Evolutionary conservation across 768 basidiomycete genomes (phyloP).

Genomic region (Atractiella rhizophila): DNA sequence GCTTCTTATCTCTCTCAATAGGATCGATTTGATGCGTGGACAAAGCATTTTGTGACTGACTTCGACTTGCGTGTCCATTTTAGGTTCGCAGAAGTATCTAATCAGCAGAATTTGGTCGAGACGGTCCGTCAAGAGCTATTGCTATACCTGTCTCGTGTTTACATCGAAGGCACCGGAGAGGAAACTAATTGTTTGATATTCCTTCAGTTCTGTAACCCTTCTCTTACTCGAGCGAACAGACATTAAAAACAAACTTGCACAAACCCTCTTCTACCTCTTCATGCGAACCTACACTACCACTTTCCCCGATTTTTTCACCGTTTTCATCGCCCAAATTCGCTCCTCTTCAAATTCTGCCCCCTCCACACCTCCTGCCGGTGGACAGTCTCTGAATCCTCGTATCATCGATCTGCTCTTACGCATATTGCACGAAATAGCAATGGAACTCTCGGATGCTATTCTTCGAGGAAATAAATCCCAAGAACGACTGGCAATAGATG

Average conservation of each 20-base stretch:
- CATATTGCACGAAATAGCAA: constrained; percentile 76
- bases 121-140: too few relatives aligned
- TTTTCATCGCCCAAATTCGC: constrained; percentile 48
- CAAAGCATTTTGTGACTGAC: background rate
- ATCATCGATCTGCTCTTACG: constrained; percentile 73
- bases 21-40: background rate
- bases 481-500: constrained; percentile 54
- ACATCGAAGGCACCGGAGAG: background rate
- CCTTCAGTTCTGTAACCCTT: too few relatives aligned
- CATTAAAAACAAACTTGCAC: constrained; percentile 30
- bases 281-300: constrained; percentile 60
- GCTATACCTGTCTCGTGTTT: background rate
- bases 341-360: constrained; percentile 18
- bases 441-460: constrained; percentile 87
- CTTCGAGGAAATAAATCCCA: constrained; percentile 57
- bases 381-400: constrained; percentile 46
- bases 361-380: constrained; percentile 28
- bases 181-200: background rate
- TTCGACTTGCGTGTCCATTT: background rate
- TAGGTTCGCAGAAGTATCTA: background rate
- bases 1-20: background rate
- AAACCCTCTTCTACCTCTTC: constrained; percentile 69
- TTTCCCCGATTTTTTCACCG: constrained; percentile 63
- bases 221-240: too few relatives aligned
- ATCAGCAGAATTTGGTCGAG: background rate